Conservation (phyloP, 192 early-diverging fungal species). For the Umbelopsis ramanniana region DNA sequence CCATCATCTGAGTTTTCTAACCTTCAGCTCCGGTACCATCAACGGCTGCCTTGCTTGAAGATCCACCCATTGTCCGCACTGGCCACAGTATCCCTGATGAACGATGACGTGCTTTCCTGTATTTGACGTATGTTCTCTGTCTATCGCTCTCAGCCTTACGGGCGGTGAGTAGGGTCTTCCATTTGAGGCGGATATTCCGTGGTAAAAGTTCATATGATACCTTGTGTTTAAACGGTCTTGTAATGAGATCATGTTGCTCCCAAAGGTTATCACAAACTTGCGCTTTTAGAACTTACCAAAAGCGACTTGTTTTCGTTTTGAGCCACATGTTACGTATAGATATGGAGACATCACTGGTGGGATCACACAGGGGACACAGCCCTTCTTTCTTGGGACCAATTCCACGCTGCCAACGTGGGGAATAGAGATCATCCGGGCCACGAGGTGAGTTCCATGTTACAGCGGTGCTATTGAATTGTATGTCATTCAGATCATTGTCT, state of each 20-base stretch:
- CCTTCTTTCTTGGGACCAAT: conserved; percentile 5
- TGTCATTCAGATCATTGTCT: neutral
- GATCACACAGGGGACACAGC: conserved; percentile 8
- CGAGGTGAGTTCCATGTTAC: neutral
- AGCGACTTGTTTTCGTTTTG: conserved; percentile 19
- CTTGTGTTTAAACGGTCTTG: neutral
- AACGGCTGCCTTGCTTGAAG: neutral
- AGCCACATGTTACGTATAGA: neutral
- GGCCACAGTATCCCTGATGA: conserved; percentile 21
- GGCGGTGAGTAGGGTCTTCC: conserved; percentile 15
- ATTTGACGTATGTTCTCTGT: neutral
- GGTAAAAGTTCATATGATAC: conserved; percentile 25
- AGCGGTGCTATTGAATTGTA: neutral
- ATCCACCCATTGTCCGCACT: conserved; percentile 20
- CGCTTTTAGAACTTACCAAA: neutral
- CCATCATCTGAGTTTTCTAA: neutral
- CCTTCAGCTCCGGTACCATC: conserved; percentile 8
- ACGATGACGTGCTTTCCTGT: neutral
- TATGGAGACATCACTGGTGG: neutral
- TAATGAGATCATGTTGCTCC: neutral
- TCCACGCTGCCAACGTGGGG: conserved; percentile 15
- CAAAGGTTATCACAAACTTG: neutral
- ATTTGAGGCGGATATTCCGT: conserved; percentile 8
- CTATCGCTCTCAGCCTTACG: neutral
- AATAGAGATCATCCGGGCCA: neutral